Conservation (phyloP, 805 yeast species). For the Sugiyamaella boreocaroliniensis region DNA sequence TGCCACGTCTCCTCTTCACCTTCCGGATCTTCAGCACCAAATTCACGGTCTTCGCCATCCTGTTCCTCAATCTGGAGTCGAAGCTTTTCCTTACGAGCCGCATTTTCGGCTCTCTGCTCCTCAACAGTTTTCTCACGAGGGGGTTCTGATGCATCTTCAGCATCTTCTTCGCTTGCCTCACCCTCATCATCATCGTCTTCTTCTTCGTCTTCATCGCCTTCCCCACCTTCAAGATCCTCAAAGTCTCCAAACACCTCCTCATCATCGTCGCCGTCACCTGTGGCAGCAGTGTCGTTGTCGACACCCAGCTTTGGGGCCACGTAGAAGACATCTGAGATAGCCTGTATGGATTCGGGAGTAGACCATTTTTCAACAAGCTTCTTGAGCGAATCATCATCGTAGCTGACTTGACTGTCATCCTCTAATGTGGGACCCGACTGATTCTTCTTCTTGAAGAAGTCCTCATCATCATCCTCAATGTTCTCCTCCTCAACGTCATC, state of each 20-base stretch:
- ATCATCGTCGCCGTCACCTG: conserved; percentile 27
- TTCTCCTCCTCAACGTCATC: conserved; percentile 23
- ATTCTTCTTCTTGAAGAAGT: conserved; percentile 21
- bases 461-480: conserved; percentile 28
- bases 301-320: conserved; percentile 19
- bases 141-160: conserved; percentile 33
- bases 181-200: conserved; percentile 26
- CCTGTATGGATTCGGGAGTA: conserved; percentile 13
- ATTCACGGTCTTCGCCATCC: conserved; percentile 59
- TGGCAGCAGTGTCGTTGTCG: conserved; percentile 20
- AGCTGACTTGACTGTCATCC: conserved; percentile 16
- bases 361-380: conserved; percentile 18
- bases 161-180: conserved; percentile 27
- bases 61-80: conserved; percentile 86
- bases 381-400: conserved; percentile 9
- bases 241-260: conserved; percentile 37
- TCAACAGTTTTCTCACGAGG: conserved; percentile 46
- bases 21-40: conserved; percentile 75
- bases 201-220: conserved; percentile 33
- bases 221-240: conserved; percentile 36
- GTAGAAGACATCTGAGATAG: conserved; percentile 21
- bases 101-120: conserved; percentile 71
- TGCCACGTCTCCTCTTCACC: conserved; percentile 85
- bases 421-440: conserved; percentile 6
- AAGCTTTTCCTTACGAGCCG: conserved; percentile 82